Base-by-base conservation (phyloP, 1,284 basidiomycete species). In the Pseudozyma hubeiensis region DNA sequence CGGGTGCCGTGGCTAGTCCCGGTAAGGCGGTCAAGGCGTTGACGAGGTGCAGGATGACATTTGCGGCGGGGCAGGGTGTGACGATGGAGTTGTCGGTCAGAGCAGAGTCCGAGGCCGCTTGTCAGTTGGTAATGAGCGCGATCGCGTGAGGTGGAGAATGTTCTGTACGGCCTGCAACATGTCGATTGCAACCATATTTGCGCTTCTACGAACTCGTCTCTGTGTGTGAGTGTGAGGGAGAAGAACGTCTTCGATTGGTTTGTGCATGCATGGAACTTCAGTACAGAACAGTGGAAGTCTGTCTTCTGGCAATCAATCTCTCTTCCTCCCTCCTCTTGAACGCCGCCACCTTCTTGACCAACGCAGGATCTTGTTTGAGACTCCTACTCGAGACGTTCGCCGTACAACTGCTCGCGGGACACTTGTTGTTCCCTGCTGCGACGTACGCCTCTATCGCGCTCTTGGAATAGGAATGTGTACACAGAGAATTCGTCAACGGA, bases 11-110 rank as follows among this genome's bases (percentile, higher is more conserved):
- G 11, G 79, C 79, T 75, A 93, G 94, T 17, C 91, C 91, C 8
- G 93, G 95, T 81, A 86, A 86, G 33, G 92, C 94, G 1, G 93
- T 93, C 51, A 94, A 93, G 37, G 92, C 97, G 34, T 88, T 99
- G 63, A 94, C 91, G 35, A 90, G 94, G 66, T 93, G 92, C 86
- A 89, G 96, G 71, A 99, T 99, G 97, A 97, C 95, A 19, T 97
- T 90, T 86, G 90, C 92, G 51, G 88, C 90, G 62, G 93, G 91
- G 8, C 88, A 92, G 72, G 97, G 97, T 14, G 97, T 99, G n/a
- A 97, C 94, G 43, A 87, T 99, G 75, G 96, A 99, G 87, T 87
- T 99, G 53, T 88, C 89, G 17, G 94, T 97, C n/a, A 90, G 96
- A 51, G 94, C 94, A 53, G 94, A 99, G 85, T 91, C 91, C 85